Evolutionary conservation across 257 asterid genomes (phyloP).

Genomic region (Solanum virginianum): DNA sequence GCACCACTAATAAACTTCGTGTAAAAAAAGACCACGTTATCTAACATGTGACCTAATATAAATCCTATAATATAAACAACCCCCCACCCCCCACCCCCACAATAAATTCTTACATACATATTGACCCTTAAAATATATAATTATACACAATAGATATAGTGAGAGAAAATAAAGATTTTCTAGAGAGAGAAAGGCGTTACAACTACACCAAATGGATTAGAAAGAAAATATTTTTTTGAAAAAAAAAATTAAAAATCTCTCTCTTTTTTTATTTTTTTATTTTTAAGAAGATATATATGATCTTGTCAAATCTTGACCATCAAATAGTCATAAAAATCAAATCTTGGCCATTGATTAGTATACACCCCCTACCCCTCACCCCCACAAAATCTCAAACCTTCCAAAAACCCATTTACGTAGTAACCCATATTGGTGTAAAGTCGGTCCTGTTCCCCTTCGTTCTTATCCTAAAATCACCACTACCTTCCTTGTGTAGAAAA

Average conservation of each 20-base stretch:
- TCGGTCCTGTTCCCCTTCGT: conserved; percentile 1
- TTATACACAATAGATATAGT: not conserved
- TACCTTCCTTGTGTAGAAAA: conserved; percentile 12
- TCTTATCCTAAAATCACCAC: not conserved
- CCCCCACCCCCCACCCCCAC: not conserved
- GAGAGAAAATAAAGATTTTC: not conserved
- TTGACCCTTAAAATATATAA: not conserved
- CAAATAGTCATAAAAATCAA: not conserved
- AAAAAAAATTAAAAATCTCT: not conserved
- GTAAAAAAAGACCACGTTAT: not conserved
- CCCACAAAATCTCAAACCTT: not conserved
- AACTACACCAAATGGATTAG: not conserved
- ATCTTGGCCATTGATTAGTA: not conserved
- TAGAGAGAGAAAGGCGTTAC: not conserved
- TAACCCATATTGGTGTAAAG: not conserved
- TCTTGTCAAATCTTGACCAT: not conserved
- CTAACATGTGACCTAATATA: not conserved
- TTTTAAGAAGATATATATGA: not conserved
- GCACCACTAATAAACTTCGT: not conserved
- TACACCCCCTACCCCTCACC: not conserved
- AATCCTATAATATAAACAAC: not conserved
- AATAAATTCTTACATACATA: not conserved
- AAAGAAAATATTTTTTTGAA: not conserved
- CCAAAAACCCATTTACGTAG: not conserved
- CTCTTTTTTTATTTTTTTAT: not conserved